Evolutionary conservation across 371 early-diverging fungal genomes (phyloP).

Genomic region (Mucor ambiguus): DNA sequence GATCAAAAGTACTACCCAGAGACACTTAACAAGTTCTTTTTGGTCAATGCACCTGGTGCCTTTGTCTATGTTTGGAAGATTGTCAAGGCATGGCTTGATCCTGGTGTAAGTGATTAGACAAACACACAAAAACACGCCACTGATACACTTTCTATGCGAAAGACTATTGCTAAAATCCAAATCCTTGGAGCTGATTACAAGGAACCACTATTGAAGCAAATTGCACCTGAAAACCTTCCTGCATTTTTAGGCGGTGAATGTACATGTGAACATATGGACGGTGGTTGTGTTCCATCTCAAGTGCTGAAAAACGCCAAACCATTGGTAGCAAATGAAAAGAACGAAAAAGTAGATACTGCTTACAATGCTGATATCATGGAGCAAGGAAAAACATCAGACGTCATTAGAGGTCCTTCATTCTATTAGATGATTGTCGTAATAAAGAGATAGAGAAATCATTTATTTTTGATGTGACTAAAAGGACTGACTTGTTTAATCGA

Average conservation of each 20-base stretch:
- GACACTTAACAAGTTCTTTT: slow-evolving; percentile 73
- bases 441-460: slow-evolving; percentile 1
- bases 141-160: neutral
- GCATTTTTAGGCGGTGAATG: slow-evolving; percentile 79
- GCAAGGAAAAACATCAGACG: slow-evolving; percentile 30
- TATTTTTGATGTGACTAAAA: neutral
- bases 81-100: slow-evolving; percentile 83
- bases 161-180: slow-evolving; percentile 78
- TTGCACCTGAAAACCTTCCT: slow-evolving; percentile 78
- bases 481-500: slow-evolving; percentile 11
- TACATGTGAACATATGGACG: slow-evolving; percentile 81
- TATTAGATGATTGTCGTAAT: neutral
- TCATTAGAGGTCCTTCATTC: slow-evolving; percentile 19
- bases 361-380: slow-evolving; percentile 45
- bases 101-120: slow-evolving; percentile 52
- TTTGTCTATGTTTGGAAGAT: slow-evolving; percentile 85
- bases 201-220: slow-evolving; percentile 66
- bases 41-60: slow-evolving; percentile 82
- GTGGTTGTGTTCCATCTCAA: slow-evolving; percentile 69
- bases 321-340: slow-evolving; percentile 27
- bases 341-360: slow-evolving; percentile 31
- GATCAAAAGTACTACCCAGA: slow-evolving; percentile 89
- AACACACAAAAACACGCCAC: neutral
- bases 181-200: slow-evolving; percentile 74
- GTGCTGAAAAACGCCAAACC: slow-evolving; percentile 44